These are phyloP conservation scores for Exobasidium cylindrosporum DNA, from an alignment of 1,284 basidiomycete species.

Conservation along the genomic window DNA sequence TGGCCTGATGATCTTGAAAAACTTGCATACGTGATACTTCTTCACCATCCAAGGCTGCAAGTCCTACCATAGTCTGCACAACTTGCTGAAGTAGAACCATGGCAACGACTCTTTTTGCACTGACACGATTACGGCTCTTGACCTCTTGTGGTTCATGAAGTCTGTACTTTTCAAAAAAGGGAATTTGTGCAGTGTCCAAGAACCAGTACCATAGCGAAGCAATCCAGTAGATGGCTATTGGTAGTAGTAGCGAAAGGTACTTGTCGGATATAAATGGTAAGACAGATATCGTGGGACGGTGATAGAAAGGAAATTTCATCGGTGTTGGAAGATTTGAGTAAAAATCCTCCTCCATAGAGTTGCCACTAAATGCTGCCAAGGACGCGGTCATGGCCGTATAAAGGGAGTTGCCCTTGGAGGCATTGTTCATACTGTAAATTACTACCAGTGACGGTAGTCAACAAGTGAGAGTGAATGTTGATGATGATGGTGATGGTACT, in stretches of 20 bases:
- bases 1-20: slow-evolving; percentile 60
- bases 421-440: background rate
- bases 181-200: slow-evolving; percentile 69
- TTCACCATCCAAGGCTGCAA: slow-evolving; percentile 67
- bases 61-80: slow-evolving; percentile 76
- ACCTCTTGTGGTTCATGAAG: slow-evolving; percentile 86
- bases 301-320: background rate
- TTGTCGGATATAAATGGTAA: slow-evolving; percentile 70
- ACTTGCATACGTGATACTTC: slow-evolving; percentile 27
- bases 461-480: too few relatives aligned
- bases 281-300: slow-evolving; percentile 49
- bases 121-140: slow-evolving; percentile 71
- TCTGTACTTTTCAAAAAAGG: slow-evolving; percentile 77
- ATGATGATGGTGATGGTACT: too few relatives aligned
- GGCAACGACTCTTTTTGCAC: slow-evolving; percentile 67
- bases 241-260: slow-evolving; percentile 69
- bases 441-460: too few relatives aligned
- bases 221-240: slow-evolving; percentile 83
- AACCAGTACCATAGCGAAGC: slow-evolving; percentile 75
- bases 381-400: background rate
- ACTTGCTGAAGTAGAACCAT: slow-evolving; percentile 81
- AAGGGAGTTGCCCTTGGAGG: background rate
- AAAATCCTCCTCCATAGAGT: background rate
- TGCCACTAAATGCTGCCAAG: background rate
- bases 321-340: background rate